These are phyloP conservation scores for Phytophthora pinifolia DNA, from an alignment of 352 stramenopile species.

Conservation along the genomic window DNA sequence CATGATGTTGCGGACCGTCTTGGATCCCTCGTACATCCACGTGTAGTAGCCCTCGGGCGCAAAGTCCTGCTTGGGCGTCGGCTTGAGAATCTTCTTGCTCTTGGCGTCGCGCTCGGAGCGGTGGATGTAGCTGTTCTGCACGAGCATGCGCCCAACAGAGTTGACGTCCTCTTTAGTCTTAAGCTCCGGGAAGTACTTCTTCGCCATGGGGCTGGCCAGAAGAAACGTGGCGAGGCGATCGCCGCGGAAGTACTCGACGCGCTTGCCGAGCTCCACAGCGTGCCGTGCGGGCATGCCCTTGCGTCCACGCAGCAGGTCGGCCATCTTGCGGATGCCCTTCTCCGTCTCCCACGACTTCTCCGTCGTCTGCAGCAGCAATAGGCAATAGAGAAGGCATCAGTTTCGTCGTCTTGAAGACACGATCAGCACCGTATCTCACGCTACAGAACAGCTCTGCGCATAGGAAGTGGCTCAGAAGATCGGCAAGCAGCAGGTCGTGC, in stretches of 20 bases:
- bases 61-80: conserved; percentile 90
- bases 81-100: conserved; percentile 88
- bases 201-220: conserved; percentile 67
- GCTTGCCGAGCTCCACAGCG: conserved; percentile 90
- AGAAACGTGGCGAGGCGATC: conserved; percentile 88
- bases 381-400: conserved; percentile 10
- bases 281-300: conserved; percentile 89
- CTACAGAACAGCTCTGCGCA: not conserved
- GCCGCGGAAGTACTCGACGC: conserved; percentile 91
- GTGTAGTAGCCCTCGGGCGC: conserved; percentile 97
- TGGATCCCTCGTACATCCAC: conserved; percentile 99
- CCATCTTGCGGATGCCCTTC: conserved; percentile 78
- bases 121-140: conserved; percentile 86
- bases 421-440: conserved; percentile 3
- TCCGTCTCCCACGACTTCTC: conserved; percentile 77
- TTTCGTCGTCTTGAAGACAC: not conserved
- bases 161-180: conserved; percentile 78
- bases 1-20: conserved; percentile 97
- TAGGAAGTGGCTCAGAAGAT: not conserved
- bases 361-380: conserved; percentile 25
- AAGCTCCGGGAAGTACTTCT: conserved; percentile 85
- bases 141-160: conserved; percentile 70
- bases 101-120: conserved; percentile 83
- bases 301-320: conserved; percentile 76
- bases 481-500: not conserved